Conservation (phyloP, 2,329 filamentous ascomycete species). For the Aspergillus transmontanensis region DNA sequence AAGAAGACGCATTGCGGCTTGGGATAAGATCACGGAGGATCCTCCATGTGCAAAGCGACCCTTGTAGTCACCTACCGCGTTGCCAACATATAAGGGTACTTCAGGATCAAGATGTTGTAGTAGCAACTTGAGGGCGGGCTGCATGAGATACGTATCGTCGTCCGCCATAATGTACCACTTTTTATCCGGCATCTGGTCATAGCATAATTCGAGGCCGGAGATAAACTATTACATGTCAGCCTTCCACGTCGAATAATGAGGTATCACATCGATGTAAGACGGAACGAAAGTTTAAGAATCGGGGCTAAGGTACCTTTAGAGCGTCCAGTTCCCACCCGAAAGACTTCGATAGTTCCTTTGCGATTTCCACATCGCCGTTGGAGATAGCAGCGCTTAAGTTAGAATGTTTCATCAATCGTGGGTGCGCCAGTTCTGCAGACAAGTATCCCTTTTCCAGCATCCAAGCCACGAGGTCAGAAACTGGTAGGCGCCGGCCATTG, state of each 20-base stretch:
- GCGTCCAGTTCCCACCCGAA: slow-evolving; percentile 11
- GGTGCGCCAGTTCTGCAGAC: neutral
- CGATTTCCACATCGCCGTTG: neutral
- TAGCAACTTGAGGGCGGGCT: neutral
- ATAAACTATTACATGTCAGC: slow-evolving; percentile 6
- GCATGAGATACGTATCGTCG: slow-evolving; percentile 9
- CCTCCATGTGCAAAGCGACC: slow-evolving; percentile 9
- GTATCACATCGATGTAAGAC: neutral
- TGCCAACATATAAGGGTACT: slow-evolving; percentile 5
- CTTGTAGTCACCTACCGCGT: slow-evolving; percentile 11
- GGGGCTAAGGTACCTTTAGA: neutral
- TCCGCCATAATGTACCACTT: slow-evolving; percentile 9
- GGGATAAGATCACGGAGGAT: slow-evolving; percentile 6
- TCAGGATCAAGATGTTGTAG: slow-evolving; percentile 5
- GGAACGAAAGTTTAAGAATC: neutral
- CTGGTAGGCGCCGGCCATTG: slow-evolving; percentile 1
- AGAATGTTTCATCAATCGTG: slow-evolving; percentile 1
- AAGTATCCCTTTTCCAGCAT: slow-evolving; percentile 4
- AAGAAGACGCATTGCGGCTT: slow-evolving; percentile 3
- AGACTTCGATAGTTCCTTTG: neutral
- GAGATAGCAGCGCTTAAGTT: slow-evolving; percentile 1
- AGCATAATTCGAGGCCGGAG: slow-evolving; percentile 5
- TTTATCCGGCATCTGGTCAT: slow-evolving; percentile 8
- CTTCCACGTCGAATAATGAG: neutral
- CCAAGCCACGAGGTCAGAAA: slow-evolving; percentile 3